These are phyloP conservation scores for Ceratobasidium sp. DNA, from an alignment of 1,284 basidiomycete genomes.

Conservation along the genomic window DNA sequence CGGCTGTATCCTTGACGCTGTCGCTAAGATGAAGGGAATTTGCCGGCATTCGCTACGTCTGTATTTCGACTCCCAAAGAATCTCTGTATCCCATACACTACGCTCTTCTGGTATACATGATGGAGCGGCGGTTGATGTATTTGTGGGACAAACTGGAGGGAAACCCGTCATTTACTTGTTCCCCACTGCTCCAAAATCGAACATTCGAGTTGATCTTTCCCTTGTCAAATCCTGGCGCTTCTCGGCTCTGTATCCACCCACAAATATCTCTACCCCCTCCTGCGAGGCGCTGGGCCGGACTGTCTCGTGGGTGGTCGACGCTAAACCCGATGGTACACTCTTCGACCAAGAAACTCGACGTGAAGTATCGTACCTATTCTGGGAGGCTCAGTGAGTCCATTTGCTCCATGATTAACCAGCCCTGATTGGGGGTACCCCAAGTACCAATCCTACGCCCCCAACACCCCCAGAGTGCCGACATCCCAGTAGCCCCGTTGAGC, in stretches of 20 bases:
- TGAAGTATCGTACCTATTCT: conserved; percentile 55
- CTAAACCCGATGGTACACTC: conserved; percentile 51
- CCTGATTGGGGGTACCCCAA: conserved; percentile 56
- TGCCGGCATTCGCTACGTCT: no score
- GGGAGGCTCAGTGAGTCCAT: conserved; percentile 53
- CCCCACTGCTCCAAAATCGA: conserved; percentile 12
- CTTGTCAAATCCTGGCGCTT: conserved; percentile 51
- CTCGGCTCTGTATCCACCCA: conserved; percentile 50
- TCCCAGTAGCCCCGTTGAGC: conserved; percentile 47
- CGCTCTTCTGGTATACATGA: no score
- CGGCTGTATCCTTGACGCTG: no score
- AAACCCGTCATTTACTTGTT: conserved; percentile 50
- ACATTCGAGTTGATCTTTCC: conserved; percentile 49
- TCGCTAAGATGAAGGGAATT: no score
- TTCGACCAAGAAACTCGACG: conserved; percentile 50
- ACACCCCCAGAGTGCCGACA: neutral
- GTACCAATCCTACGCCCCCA: conserved; percentile 46
- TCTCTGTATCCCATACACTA: no score
- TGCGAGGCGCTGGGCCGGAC: neutral
- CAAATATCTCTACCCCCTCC: no score
- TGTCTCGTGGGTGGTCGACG: conserved; percentile 52
- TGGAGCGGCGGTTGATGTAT: no score
- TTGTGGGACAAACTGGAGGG: conserved; percentile 13
- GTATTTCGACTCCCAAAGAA: no score
- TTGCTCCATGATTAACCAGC: conserved; percentile 42